Percentiles rank a stretch among this genome's conserved stretches.
Conservation (phyloP, 164 flowering plant genomes). For the Akebia trifoliata region DNA sequence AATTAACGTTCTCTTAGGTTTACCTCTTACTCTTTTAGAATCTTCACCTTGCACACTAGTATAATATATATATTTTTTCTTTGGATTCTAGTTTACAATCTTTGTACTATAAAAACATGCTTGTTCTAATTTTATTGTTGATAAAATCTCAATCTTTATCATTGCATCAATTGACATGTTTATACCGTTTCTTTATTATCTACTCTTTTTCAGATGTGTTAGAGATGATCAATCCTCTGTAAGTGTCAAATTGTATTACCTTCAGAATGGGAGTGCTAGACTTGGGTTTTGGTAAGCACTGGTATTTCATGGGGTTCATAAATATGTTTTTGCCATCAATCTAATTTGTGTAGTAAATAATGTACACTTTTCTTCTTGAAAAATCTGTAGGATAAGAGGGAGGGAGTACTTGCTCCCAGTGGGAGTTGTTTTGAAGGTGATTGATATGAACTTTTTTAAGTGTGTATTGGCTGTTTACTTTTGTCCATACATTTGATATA, state of each 20-base stretch:
- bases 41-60: too few species aligned
- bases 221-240: conserved; percentile 82
- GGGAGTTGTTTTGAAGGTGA: conserved; percentile 80
- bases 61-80: too few species aligned
- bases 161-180: not conserved
- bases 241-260: conserved; percentile 67
- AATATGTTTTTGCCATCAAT: not conserved
- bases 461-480: not conserved
- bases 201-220: conserved; percentile 54
- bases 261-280: conserved; percentile 89
- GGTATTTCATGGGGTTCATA: not conserved
- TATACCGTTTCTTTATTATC: not conserved
- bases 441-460: not conserved
- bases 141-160: not conserved
- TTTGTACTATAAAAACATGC: too few species aligned
- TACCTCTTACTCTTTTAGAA: too few species aligned
- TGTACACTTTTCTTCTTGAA: not conserved
- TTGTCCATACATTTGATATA: too few species aligned
- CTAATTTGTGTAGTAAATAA: not conserved
- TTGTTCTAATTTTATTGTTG: not conserved
- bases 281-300: conserved; percentile 82
- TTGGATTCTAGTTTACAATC: too few species aligned
- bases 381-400: conserved; percentile 59
- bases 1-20: too few species aligned
- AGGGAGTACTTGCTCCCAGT: conserved; percentile 88